Evolutionary conservation across 345 rosid genomes (phyloP), one percentile per base, ranked within the genome.

Genomic region (Orychophragmus violaceus): DNA sequence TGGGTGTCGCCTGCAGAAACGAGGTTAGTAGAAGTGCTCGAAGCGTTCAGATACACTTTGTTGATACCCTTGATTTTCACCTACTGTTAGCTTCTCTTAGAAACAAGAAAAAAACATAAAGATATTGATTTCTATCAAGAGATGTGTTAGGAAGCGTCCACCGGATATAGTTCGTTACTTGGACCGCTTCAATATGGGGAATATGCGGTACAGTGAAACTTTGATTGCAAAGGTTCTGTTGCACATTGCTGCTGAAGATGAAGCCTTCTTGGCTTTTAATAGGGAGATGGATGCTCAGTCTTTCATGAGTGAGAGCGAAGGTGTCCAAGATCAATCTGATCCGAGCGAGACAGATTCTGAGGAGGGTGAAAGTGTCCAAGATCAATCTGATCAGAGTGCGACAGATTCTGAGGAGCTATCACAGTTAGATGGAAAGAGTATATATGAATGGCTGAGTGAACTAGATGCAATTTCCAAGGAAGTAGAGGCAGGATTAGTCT

Each of bases 231-330:
- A 91, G 97, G 89, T 77, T 72, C 74, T 91, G 78, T 79, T 91
- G 36, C 83, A 77, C 67, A 76, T 91, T 79, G 93, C 97, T 55
- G 96, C 91, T 61, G 97, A 91, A 74, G 97, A 91, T 80, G 96
- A 88, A 80, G 94, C 91, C 27, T 86, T 79, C 52, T 23, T 81
- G 77, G 81, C 86, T 74, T 60, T 70, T 32, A 79, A 85, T 74
- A 66, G 80, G 66, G 82, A 91, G 72, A 76, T 76, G 68, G 91
- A 91, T 67, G 83, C 87, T 66, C 39, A 25, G 53, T 86, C 82
- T 8, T 66, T 84, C 52, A 33, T 55, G n/a, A 79, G 50, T 6
- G 97, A 85, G 72, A 78, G 81, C 68, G 76, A 69, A 76, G 63
- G 61, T 69, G 64, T 70, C 46, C 65, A 77, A 35, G 63, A 44